Conservation (phyloP, 768 basidiomycete genomes). For the Cyclocybe aegerita region DNA sequence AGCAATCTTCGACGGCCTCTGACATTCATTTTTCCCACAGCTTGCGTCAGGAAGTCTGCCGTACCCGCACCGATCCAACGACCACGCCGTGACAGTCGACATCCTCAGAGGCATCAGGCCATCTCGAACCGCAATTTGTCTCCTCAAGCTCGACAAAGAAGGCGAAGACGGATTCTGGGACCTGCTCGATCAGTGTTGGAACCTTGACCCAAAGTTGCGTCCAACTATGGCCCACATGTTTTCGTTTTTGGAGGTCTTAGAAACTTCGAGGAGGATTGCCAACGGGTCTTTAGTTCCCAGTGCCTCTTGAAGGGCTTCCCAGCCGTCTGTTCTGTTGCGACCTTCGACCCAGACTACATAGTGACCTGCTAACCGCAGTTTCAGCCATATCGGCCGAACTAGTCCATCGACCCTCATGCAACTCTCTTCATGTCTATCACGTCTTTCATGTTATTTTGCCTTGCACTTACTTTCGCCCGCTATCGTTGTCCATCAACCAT, state of each 20-base stretch:
- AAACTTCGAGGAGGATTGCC: constrained; percentile 2
- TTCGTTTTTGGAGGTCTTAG: constrained; percentile 28
- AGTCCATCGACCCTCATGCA: too few species aligned
- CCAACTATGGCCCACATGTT: constrained; percentile 43
- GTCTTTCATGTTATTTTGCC: not conserved
- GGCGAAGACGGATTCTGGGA: constrained; percentile 41
- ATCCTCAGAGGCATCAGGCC: constrained; percentile 53
- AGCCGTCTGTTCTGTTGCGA: not conserved
- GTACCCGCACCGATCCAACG: constrained; percentile 52
- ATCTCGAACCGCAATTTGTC: constrained; percentile 29
- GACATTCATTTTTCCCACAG: constrained; percentile 22
- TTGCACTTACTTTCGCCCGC: not conserved
- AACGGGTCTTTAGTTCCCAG: not conserved
- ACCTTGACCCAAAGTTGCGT: constrained; percentile 30
- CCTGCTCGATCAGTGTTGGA: constrained; percentile 48
- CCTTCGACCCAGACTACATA: not conserved
- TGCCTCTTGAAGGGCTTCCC: not conserved
- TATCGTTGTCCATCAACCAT: too few species aligned
- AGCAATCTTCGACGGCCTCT: not conserved
- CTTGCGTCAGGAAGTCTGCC: constrained; percentile 51
- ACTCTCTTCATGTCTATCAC: too few species aligned
- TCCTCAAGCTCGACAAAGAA: constrained; percentile 22
- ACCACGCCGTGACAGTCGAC: constrained; percentile 55
- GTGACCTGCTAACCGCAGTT: not conserved
- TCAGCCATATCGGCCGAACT: too few species aligned